phyloP scores from a whole-genome alignment of 208 protist genomes.

The Novymonas esmeraldas region DNA sequence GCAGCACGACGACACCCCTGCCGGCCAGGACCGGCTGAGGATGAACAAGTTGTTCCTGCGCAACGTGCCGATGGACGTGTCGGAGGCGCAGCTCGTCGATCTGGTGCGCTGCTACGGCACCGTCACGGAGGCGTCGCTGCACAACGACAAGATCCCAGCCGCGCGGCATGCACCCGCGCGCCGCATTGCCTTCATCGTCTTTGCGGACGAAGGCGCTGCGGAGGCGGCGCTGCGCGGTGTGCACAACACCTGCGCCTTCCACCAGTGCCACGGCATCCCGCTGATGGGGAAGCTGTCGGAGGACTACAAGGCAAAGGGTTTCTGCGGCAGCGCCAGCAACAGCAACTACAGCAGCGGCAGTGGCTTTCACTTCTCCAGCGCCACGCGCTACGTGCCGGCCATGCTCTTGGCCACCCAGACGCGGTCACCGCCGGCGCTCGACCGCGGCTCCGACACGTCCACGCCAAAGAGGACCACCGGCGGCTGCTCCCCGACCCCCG shows the following conservation, averaged over 20 bases:
- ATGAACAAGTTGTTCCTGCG: conserved; percentile 62
- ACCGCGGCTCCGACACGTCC: neutral
- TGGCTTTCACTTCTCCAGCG: neutral
- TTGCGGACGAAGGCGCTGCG: conserved; percentile 35
- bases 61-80: conserved; percentile 45
- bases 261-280: conserved; percentile 38
- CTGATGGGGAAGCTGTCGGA: conserved; percentile 53
- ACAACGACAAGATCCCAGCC: conserved; percentile 29
- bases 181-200: conserved; percentile 56
- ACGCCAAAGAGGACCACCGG: neutral
- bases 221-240: conserved; percentile 34
- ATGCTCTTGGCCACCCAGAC: neutral
- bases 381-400: neutral
- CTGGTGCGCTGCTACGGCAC: conserved; percentile 25
- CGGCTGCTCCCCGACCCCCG: neutral
- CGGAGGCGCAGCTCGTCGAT: conserved; percentile 18
- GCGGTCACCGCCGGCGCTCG: neutral
- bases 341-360: conserved; percentile 7
- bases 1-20: conserved; percentile 43
- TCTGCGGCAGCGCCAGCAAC: neutral
- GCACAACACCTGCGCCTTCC: conserved; percentile 48
- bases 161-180: conserved; percentile 12
- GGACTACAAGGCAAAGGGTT: conserved; percentile 24
- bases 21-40: conserved; percentile 27
- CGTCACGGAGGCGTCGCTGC: conserved; percentile 31